Evolutionary conservation across 1,284 basidiomycete species (phyloP).

Genomic region (Fomes fomentarius): DNA sequence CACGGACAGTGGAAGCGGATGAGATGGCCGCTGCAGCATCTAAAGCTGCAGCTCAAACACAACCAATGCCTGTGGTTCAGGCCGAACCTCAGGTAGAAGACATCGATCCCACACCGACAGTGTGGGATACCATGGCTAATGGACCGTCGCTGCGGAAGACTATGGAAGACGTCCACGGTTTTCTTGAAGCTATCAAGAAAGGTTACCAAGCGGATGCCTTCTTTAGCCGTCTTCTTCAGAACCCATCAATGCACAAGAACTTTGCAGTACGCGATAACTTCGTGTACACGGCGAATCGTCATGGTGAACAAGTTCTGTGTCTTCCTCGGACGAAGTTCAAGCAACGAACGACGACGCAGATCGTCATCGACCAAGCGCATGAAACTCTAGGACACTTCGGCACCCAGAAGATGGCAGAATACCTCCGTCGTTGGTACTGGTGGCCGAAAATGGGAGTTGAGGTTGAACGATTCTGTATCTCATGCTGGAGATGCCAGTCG

Average conservation of each 20-base stretch:
- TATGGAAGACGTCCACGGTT: not conserved
- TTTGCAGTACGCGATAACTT: constrained; percentile 1
- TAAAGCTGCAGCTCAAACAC: not conserved
- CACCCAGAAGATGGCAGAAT: too few species aligned
- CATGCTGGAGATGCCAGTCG: constrained; percentile 29
- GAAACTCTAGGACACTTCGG: too few species aligned
- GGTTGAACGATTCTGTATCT: constrained; percentile 25
- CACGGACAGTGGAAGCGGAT: not conserved
- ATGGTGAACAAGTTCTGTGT: constrained; percentile 23
- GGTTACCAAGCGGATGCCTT: constrained; percentile 9
- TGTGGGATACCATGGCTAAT: too few species aligned
- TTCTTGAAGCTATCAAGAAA: not conserved
- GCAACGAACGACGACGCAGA: constrained; percentile 14
- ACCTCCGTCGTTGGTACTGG: too few species aligned
- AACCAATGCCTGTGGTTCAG: not conserved
- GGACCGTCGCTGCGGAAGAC: not conserved
- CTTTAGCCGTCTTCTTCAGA: constrained; percentile 10
- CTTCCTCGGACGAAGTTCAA: constrained; percentile 19
- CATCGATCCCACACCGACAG: too few species aligned
- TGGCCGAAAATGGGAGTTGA: too few species aligned
- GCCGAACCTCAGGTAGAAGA: too few species aligned
- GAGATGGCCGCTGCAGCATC: constrained; percentile 1
- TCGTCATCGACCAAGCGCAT: constrained; percentile 32
- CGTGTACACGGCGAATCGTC: constrained; percentile 17
- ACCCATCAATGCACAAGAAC: constrained; percentile 19